Evolutionary conservation across 2,329 filamentous ascomycete genomes (phyloP), one percentile per base, ranked within the genome.

Genomic region (Leptographium lundbergii): DNA sequence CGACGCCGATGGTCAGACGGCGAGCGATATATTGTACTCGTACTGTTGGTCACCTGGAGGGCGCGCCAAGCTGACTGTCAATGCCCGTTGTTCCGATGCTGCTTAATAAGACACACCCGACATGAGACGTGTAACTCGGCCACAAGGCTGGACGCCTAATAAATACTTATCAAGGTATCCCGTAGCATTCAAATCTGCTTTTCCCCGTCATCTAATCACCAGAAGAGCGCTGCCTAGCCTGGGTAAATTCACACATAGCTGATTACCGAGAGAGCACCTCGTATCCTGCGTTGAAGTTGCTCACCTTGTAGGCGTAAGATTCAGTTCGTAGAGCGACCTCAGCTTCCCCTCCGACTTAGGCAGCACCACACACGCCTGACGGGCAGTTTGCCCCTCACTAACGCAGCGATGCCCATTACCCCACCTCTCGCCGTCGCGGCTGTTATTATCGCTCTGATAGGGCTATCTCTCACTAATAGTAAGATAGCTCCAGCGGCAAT

Each of bases 351-450:
- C 36, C 36, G 54, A 47, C 45, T 50, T 50, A 50, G 55, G 55
- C 45, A 34, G 22, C 32, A 29, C 45, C 24, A 29, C 25, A 9
- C 14, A 11, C 53, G 32, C 57, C 57, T 52, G 52, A 59, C 57
- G 22, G 6, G 17, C 42, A 14, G 29, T 25, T 36, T 58, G 57
- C 57, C 57, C 57, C 57, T 55, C 57, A 59, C 45, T 27, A 10
- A 51, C 22, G 42, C 55, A 50, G 9, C 10, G 45, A 39, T 56
- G 54, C 54, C 54, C 54, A 56, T 58, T 45, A 57, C 59, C 59
- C 59, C 59, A 52, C 59, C 55, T 57, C 47, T 29, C 29, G 47
- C 56, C 48, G 42, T 39, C 39, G 17, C 24, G 29, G 19, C 54
- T 24, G 47, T 47, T 29, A 39, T 53, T 50, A 56, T 51, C 42